Evolutionary conservation across 148 eudicot species (phyloP), one percentile per base, ranked within the genome.

Genomic region (Talinum fruticosum): DNA sequence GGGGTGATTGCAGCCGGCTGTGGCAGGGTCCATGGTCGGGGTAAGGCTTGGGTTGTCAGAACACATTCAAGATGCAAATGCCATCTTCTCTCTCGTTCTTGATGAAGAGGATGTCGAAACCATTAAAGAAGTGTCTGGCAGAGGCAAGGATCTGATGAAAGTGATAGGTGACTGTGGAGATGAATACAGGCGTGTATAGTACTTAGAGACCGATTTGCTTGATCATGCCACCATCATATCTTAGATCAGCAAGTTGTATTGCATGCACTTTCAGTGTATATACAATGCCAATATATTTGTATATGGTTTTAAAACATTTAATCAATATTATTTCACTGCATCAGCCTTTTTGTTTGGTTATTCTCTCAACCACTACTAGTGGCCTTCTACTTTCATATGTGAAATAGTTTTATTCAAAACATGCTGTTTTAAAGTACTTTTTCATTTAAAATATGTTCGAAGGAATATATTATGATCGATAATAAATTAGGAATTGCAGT

Each of bases 151-250:
- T 84, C 87, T 95, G 30, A 82, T 90, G 84, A 84, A 78, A 79
- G 80, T 95, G 68, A 95, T 95, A 64, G 99, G 97, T 45, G 99
- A 95, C 76, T 95, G 97, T 78, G 97, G 99, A 36, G 99, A 95
- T 74, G 99, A 95, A 84, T 95, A 91, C 74, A 86, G 99, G 73
- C 92, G 97, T 44, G 83, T 84, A 0, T 87, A 80, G 81, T 66
- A 32, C 54, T 14, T 18, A 4, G 29, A 62, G 57, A 29, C 2
- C 5, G 41, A 38, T 67, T 59, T 15, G 32, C 62, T 71, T 64
- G 57, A 64, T 47, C 53, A 23, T 62, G 37, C 66, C 21, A 24
- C 34, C 38, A 57, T 72, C 38, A 45, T 36, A 61, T 26, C 33
- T 61, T 26, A 4, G 7, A 26, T 37, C 23, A 6, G 44, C 24